Conservation (phyloP, 352 stramenopile genomes). For the Globisporangium echinulatum region DNA sequence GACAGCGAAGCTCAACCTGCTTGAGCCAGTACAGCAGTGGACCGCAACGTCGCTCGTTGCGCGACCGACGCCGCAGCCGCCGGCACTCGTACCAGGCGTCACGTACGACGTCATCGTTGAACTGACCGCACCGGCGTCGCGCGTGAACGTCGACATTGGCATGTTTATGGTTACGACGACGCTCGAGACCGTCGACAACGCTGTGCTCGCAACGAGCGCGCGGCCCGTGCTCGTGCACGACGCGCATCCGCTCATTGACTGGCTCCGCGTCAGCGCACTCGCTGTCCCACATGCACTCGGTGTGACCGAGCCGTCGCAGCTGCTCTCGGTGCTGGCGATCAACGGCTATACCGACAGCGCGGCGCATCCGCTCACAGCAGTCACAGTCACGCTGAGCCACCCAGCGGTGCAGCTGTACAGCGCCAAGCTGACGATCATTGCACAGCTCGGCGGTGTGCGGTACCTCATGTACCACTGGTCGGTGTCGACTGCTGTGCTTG, state of each 20-base stretch:
- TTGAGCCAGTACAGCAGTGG: slow-evolving; percentile 54
- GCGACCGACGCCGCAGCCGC: slow-evolving; percentile 10
- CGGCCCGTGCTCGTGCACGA: slow-evolving; percentile 57
- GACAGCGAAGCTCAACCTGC: slow-evolving; percentile 47
- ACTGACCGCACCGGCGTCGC: slow-evolving; percentile 57
- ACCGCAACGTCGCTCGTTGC: slow-evolving; percentile 24
- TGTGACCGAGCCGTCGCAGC: slow-evolving; percentile 51
- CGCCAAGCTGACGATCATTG: slow-evolving; percentile 74
- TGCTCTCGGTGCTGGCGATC: slow-evolving; percentile 42
- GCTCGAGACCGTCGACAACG: slow-evolving; percentile 23
- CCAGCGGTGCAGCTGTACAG: slow-evolving; percentile 64
- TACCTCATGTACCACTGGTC: slow-evolving; percentile 88
- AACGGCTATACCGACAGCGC: slow-evolving; percentile 65
- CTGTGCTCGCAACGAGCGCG: slow-evolving; percentile 38
- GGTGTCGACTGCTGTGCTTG: slow-evolving; percentile 53
- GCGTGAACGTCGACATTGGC: slow-evolving; percentile 53
- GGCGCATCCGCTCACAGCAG: slow-evolving; percentile 38
- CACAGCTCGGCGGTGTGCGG: slow-evolving; percentile 69
- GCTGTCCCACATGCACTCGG: slow-evolving; percentile 48
- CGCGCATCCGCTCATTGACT: slow-evolving; percentile 51
- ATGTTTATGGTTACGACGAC: slow-evolving; percentile 74
- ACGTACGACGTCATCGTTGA: slow-evolving; percentile 81
- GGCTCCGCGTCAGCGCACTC: slow-evolving; percentile 36
- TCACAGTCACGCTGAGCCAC: slow-evolving; percentile 58
- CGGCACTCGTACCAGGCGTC: slow-evolving; percentile 50